These are phyloP conservation scores for Thalassiosira mediterranea DNA, from an alignment of 352 stramenopile species.

Conservation along the genomic window DNA sequence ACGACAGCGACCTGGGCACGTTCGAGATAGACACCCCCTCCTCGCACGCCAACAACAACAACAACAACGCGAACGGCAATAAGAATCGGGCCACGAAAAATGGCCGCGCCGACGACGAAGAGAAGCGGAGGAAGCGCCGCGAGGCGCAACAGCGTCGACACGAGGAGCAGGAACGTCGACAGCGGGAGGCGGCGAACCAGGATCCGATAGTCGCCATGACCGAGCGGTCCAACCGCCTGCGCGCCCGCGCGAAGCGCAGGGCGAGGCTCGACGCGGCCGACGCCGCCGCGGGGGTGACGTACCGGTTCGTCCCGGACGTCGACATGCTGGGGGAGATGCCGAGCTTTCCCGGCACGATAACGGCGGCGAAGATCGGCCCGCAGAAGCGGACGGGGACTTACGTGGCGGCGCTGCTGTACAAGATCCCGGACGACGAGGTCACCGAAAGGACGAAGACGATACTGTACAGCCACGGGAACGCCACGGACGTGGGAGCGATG, in stretches of 20 bases:
- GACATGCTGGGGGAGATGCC: conserved; percentile 37
- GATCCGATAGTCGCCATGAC: conserved; percentile 53
- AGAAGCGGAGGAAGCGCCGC: conserved; percentile 14
- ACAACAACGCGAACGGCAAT: conserved; percentile 14
- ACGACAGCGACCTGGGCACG: conserved; percentile 47
- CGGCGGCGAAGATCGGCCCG: conserved; percentile 72
- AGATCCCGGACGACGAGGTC: conserved; percentile 23
- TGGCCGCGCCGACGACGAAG: conserved; percentile 17
- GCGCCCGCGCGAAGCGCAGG: conserved; percentile 57
- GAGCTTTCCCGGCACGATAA: conserved; percentile 41
- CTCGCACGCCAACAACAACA: conserved; percentile 10
- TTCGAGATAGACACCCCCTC: conserved; percentile 48
- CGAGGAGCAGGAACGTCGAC: conserved; percentile 5
- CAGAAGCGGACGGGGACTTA: conserved; percentile 50
- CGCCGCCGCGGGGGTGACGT: conserved; percentile 57
- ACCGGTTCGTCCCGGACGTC: conserved; percentile 52
- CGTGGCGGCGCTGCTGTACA: conserved; percentile 58
- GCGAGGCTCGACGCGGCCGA: conserved; percentile 60
- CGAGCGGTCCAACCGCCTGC: conserved; percentile 57
- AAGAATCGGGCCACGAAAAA: conserved; percentile 8
- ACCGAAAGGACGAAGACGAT: conserved; percentile 69
- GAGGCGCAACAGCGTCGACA: conserved; percentile 9
- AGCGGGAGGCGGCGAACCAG: conserved; percentile 3
- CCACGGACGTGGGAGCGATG: conserved; percentile 85
- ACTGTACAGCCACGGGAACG: conserved; percentile 85